Conservation (phyloP, 2,329 filamentous ascomycete species). For the Davidsoniella eucalypti region DNA sequence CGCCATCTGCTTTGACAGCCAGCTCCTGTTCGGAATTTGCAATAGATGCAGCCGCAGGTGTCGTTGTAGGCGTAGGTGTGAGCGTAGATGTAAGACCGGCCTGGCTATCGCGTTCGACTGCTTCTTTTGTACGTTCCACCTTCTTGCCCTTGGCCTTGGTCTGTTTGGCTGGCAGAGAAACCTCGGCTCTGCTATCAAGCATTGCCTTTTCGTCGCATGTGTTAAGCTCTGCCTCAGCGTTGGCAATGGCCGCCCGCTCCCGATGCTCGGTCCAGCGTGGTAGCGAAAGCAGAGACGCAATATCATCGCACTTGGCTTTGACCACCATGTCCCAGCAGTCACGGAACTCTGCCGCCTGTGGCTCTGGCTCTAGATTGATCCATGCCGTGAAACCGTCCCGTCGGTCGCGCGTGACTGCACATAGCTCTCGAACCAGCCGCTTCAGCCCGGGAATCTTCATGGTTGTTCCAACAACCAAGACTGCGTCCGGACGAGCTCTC, state of each 20-base stretch:
- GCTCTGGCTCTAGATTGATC: slow-evolving; percentile 83
- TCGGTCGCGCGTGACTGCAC: slow-evolving; percentile 65
- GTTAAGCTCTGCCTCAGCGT: slow-evolving; percentile 22
- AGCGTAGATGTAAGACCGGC: slow-evolving; percentile 19
- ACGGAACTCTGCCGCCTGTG: slow-evolving; percentile 68
- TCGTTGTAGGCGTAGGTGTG: not conserved
- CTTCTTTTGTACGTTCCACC: slow-evolving; percentile 28
- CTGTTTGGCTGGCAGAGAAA: slow-evolving; percentile 15
- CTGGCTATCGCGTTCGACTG: slow-evolving; percentile 38
- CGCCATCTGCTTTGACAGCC: slow-evolving; percentile 1
- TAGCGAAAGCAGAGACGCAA: slow-evolving; percentile 55
- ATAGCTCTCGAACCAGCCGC: slow-evolving; percentile 80
- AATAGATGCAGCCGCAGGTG: not conserved
- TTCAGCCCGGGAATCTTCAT: slow-evolving; percentile 88
- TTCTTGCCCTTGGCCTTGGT: slow-evolving; percentile 14
- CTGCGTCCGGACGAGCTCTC: slow-evolving; percentile 69
- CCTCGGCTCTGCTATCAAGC: slow-evolving; percentile 22
- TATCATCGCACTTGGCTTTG: slow-evolving; percentile 70
- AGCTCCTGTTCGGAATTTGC: not conserved
- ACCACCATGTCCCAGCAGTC: slow-evolving; percentile 90
- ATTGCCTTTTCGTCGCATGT: slow-evolving; percentile 23
- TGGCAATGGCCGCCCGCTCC: slow-evolving; percentile 21
- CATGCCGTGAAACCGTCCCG: slow-evolving; percentile 78
- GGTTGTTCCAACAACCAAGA: slow-evolving; percentile 90
- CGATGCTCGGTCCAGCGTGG: slow-evolving; percentile 35